Percentiles rank a stretch among this genome's conserved stretches.
Conservation (phyloP, 139 green algal genomes). For the Tetraselmis chui region DNA sequence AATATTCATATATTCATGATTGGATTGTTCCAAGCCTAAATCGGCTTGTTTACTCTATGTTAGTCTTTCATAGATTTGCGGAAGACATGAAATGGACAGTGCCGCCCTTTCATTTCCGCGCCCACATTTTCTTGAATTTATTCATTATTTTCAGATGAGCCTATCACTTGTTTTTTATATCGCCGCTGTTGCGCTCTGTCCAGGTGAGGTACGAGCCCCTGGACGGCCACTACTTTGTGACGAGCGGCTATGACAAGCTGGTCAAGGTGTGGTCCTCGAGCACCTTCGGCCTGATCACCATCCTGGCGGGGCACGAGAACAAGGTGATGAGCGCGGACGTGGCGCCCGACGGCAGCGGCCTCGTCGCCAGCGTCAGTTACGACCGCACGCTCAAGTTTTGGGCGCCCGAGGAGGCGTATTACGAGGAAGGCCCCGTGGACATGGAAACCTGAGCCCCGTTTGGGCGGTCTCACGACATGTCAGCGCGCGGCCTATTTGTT, state of each 20-base stretch:
- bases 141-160: no score
- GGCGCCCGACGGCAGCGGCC: conserved; percentile 15
- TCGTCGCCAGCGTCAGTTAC: conserved; percentile 64
- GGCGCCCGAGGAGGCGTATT: conserved; percentile 35
- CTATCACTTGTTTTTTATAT: no score
- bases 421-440: neutral
- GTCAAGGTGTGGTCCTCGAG: conserved; percentile 51
- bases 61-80: no score
- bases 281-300: conserved; percentile 61
- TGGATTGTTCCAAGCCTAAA: no score
- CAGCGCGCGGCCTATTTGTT: no score
- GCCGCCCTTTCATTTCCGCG: no score
- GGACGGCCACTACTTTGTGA: conserved; percentile 69
- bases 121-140: no score
- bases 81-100: no score
- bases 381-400: conserved; percentile 86
- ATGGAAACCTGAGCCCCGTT: neutral
- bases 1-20: no score
- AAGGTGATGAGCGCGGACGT: conserved; percentile 89
- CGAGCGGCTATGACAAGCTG: conserved; percentile 63
- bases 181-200: no score
- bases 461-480: no score
- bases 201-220: conserved; percentile 62
- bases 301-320: conserved; percentile 83
- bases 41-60: no score